Evolutionary conservation across 2,329 filamentous ascomycete genomes (phyloP).

Genomic region (Cladosporium cucumerinum): DNA sequence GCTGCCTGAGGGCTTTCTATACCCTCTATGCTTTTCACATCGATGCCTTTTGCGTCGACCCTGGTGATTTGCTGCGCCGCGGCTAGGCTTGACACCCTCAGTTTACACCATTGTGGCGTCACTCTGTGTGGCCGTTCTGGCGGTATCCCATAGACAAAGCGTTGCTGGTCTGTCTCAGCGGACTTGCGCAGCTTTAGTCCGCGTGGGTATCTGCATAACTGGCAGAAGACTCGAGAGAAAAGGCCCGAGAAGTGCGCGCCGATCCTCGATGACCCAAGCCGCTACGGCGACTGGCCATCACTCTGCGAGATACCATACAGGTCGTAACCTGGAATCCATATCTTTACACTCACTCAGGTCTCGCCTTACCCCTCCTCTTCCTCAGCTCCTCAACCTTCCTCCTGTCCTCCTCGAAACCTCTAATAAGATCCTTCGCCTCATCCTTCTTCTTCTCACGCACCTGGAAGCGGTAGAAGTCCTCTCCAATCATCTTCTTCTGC

Average conservation of each 20-base stretch:
- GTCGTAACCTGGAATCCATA: background rate
- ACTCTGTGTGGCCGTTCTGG: background rate
- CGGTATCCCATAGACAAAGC: background rate
- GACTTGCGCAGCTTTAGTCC: background rate
- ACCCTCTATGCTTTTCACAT: background rate
- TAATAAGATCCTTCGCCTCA: conserved; percentile 65
- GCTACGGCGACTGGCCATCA: background rate
- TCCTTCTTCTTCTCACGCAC: conserved; percentile 74
- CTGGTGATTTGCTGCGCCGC: too few relatives aligned
- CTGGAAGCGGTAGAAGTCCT: conserved; percentile 84
- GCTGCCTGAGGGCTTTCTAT: background rate
- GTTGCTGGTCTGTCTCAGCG: background rate
- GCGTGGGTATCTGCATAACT: background rate
- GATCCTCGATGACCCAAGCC: background rate
- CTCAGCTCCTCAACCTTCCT: conserved; percentile 69
- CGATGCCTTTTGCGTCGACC: background rate
- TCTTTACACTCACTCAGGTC: conserved; percentile 29
- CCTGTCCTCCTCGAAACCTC: conserved; percentile 73
- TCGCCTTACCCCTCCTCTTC: conserved; percentile 61
- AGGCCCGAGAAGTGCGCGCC: background rate
- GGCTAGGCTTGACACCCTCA: background rate
- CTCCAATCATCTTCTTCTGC: conserved; percentile 59
- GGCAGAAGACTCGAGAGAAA: background rate
- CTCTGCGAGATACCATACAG: background rate
- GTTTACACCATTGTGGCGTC: background rate